Percentiles rank a stretch among this genome's conserved stretches.
Conservation (phyloP, 73 alveolate genomes). For the Paramecium caudatum region DNA sequence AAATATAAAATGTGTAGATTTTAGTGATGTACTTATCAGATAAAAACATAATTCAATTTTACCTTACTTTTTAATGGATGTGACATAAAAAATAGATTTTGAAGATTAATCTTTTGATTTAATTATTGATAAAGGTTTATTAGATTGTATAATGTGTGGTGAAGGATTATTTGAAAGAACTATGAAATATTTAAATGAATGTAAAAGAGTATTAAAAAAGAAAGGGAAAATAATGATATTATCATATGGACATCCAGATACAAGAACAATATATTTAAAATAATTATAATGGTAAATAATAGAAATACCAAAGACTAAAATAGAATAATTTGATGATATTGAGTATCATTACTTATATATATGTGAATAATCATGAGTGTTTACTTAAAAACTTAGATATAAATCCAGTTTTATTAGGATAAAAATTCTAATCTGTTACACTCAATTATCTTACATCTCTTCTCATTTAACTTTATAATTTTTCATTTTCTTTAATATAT, state of each 20-base stretch:
- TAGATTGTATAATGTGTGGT: slow-evolving; percentile 3
- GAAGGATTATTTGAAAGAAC: background rate
- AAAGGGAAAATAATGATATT: slow-evolving; percentile 14
- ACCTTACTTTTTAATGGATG: slow-evolving; percentile 34
- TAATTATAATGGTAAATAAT: background rate
- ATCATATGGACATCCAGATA: slow-evolving; percentile 6
- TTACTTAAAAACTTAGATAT: slow-evolving; percentile 30
- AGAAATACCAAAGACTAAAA: background rate
- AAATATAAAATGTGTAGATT: slow-evolving; percentile 35
- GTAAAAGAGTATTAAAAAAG: background rate
- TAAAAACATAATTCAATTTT: background rate
- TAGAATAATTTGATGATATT: background rate
- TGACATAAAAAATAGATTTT: background rate
- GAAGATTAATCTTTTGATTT: slow-evolving; percentile 41
- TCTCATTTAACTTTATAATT: background rate
- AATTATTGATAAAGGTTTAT: slow-evolving; percentile 57
- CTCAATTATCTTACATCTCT: slow-evolving; percentile 1
- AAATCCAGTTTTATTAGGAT: slow-evolving; percentile 37
- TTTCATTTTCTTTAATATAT: background rate
- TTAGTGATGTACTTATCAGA: slow-evolving; percentile 47
- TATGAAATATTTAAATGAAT: background rate
- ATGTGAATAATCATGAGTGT: slow-evolving; percentile 11
- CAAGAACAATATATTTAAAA: slow-evolving; percentile 13
- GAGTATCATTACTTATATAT: slow-evolving; percentile 18
- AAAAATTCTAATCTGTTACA: slow-evolving; percentile 22